phyloP scores from a whole-genome alignment of 192 early-diverging fungal species.

The Coemansia sp. region DNA sequence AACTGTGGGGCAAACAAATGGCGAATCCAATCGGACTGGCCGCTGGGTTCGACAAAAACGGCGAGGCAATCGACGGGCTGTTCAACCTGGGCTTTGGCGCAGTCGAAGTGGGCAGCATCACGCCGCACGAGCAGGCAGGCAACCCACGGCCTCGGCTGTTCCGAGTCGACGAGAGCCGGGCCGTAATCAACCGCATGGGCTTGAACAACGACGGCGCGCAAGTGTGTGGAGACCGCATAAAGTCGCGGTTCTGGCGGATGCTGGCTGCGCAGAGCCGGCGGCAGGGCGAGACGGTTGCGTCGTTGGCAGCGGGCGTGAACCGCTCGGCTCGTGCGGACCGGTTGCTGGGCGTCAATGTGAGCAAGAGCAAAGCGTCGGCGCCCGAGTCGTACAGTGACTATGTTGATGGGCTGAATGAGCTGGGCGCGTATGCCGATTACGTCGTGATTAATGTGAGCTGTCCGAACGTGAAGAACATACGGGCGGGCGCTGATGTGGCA shows the following conservation, averaged over 20 bases:
- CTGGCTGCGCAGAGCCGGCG: conserved; percentile 55
- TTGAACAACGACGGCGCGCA: conserved; percentile 82
- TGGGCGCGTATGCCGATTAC: conserved; percentile 85
- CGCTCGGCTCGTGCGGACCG: conserved; percentile 60
- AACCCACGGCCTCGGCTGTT: conserved; percentile 87
- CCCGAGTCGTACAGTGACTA: conserved; percentile 75
- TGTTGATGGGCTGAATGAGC: conserved; percentile 67
- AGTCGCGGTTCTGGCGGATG: conserved; percentile 68
- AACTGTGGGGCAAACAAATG: conserved; percentile 71
- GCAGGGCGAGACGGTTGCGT: conserved; percentile 50
- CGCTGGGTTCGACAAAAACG: conserved; percentile 92
- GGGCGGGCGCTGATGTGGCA: conserved; percentile 67
- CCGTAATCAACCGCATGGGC: conserved; percentile 89
- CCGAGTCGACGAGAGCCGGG: conserved; percentile 67
- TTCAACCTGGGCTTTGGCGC: conserved; percentile 83
- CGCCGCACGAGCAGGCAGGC: conserved; percentile 81
- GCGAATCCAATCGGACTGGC: conserved; percentile 83
- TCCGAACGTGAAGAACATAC: conserved; percentile 85
- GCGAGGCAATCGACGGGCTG: conserved; percentile 79
- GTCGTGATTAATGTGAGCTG: conserved; percentile 87
- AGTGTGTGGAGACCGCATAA: conserved; percentile 63
- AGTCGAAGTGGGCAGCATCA: conserved; percentile 90
- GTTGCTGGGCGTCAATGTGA: conserved; percentile 83
- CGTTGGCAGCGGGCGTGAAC: conserved; percentile 45
- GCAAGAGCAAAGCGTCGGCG: conserved; percentile 80